Conservation (phyloP, 139 green algal species). For the Volvox africanus region DNA sequence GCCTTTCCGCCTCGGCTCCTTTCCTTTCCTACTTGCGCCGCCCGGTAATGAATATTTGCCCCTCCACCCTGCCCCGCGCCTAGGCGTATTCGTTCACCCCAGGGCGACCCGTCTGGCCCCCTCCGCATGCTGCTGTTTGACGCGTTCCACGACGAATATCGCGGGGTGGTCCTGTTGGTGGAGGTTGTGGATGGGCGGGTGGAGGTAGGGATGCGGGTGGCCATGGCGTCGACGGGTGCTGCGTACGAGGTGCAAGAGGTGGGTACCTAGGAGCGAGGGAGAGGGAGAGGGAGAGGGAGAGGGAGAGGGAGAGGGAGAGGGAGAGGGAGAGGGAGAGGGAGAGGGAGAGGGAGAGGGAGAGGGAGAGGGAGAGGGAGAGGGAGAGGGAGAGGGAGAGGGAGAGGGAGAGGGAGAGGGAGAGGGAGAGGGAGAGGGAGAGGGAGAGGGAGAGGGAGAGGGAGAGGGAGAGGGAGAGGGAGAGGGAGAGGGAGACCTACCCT, state of each 20-base stretch:
- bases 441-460: too few species aligned
- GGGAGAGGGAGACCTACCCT: too few species aligned
- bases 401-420: too few species aligned
- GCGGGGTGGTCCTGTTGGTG: slow-evolving; percentile 52
- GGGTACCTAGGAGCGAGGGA: neutral
- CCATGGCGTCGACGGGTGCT: slow-evolving; percentile 13
- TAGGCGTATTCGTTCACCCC: slow-evolving; percentile 67
- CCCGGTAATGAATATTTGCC: too few species aligned
- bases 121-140: slow-evolving; percentile 92
- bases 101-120: slow-evolving; percentile 51
- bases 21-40: too few species aligned
- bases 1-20: too few species aligned
- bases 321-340: neutral
- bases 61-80: neutral
- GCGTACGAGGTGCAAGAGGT: slow-evolving; percentile 84
- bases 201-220: slow-evolving; percentile 19
- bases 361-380: too few species aligned
- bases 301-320: neutral
- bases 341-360: neutral
- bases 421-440: too few species aligned
- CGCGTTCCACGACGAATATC: slow-evolving; percentile 90
- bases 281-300: neutral
- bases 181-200: slow-evolving; percentile 82
- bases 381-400: too few species aligned
- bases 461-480: too few species aligned